These are phyloP conservation scores for Crepidotus sp. DNA, from an alignment of 1,284 basidiomycete genomes.

Conservation along the genomic window DNA sequence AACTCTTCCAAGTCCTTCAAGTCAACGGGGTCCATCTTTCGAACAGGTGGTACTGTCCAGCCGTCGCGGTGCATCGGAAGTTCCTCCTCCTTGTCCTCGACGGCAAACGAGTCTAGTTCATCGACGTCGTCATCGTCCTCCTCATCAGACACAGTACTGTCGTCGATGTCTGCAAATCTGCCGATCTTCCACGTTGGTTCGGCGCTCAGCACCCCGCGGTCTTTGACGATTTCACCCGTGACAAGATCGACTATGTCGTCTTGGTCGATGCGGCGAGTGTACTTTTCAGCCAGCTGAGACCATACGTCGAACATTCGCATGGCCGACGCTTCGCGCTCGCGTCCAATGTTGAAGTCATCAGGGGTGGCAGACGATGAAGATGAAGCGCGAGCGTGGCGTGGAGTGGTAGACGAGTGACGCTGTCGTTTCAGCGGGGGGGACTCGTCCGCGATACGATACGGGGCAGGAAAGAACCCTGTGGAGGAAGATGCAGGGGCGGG, in stretches of 20 bases:
- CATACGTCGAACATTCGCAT: conserved; percentile 52
- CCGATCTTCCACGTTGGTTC: conserved; percentile 39
- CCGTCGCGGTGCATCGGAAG: conserved; percentile 23
- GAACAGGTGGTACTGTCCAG: conserved; percentile 34
- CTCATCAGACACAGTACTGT: conserved; percentile 18
- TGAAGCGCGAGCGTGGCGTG: conserved; percentile 18
- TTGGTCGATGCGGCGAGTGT: conserved; percentile 56
- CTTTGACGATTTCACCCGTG: conserved; percentile 49
- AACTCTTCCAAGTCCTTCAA: conserved; percentile 53
- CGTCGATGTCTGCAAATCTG: conserved; percentile 24
- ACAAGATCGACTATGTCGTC: conserved; percentile 68
- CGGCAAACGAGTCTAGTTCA: conserved; percentile 33
- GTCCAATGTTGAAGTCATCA: conserved; percentile 36
- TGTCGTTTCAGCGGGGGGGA: conserved; percentile 28
- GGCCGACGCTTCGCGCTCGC: conserved; percentile 48
- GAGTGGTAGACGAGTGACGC: conserved; percentile 24
- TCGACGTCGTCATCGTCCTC: conserved; percentile 28
- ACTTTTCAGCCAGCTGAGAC: conserved; percentile 57
- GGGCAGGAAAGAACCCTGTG: conserved; percentile 16
- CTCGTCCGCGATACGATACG: conserved; percentile 21
- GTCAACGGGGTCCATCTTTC: conserved; percentile 35
- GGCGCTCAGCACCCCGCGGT: conserved; percentile 54
- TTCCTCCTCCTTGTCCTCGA: conserved; percentile 19
- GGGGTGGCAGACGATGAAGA: conserved; percentile 19
- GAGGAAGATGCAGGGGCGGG: conserved; percentile 22